Conservation (phyloP, 2,329 filamentous ascomycete genomes). For the Periglandula ipomoeae region DNA sequence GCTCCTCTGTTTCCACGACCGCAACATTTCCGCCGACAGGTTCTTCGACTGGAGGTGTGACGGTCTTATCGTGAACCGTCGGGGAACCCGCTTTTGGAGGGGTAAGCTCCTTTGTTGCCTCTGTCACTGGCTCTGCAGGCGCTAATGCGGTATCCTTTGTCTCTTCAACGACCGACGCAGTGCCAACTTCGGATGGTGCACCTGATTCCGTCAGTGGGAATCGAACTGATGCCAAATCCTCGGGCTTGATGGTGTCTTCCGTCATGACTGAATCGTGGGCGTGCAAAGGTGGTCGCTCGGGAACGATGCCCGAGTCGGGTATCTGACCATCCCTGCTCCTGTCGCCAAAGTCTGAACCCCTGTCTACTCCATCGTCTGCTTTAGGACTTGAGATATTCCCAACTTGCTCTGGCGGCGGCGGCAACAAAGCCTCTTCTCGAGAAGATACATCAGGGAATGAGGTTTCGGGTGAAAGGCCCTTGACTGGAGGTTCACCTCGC, state of each 20-base stretch:
- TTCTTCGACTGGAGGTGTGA: neutral
- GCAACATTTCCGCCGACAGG: neutral
- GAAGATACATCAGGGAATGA: neutral
- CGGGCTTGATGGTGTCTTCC: constrained; percentile 28
- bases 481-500: neutral
- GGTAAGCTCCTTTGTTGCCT: constrained; percentile 3
- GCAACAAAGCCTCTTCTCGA: constrained; percentile 19
- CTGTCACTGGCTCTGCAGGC: constrained; percentile 4
- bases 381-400: constrained; percentile 29
- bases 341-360: constrained; percentile 16
- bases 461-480: neutral
- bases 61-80: neutral
- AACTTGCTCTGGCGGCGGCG: constrained; percentile 30
- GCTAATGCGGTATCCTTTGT: constrained; percentile 10
- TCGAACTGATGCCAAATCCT: constrained; percentile 27
- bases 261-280: constrained; percentile 25
- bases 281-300: constrained; percentile 15
- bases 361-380: constrained; percentile 17
- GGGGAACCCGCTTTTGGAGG: constrained; percentile 14
- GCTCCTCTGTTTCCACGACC: neutral
- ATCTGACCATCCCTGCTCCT: constrained; percentile 18
- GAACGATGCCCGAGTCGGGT: constrained; percentile 12
- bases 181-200: constrained; percentile 19
- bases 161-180: constrained; percentile 15
- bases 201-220: constrained; percentile 20